Percentiles rank a stretch among this genome's conserved stretches.
phyloP scores from a whole-genome alignment of 192 early-diverging fungal species.

The Entophlyctis luteolus region DNA sequence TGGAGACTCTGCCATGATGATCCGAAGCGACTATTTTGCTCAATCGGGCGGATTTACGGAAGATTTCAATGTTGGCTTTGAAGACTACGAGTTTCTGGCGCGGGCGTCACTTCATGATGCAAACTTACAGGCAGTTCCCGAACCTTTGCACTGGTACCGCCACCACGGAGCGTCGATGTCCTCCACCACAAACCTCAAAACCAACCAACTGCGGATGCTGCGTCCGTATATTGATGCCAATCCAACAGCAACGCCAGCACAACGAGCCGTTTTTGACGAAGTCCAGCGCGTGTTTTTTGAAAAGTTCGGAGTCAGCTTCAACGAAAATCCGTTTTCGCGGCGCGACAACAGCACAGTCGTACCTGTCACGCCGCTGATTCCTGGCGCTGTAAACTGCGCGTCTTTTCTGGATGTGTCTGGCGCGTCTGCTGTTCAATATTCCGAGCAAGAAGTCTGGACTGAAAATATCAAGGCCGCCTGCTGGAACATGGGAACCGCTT shows the following conservation, averaged over 20 bases:
- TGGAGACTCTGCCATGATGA: constrained; percentile 38
- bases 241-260: background rate
- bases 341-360: constrained; percentile 7
- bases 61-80: constrained; percentile 42
- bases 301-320: constrained; percentile 16
- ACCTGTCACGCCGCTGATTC: constrained; percentile 6
- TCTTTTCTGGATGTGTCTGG: constrained; percentile 16
- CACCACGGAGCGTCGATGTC: constrained; percentile 28
- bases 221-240: constrained; percentile 24
- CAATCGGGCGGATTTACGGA: constrained; percentile 39
- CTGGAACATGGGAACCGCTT: constrained; percentile 27
- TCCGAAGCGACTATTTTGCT: constrained; percentile 37
- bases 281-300: constrained; percentile 26
- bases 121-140: constrained; percentile 36
- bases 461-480: constrained; percentile 10
- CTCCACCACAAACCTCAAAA: constrained; percentile 27
- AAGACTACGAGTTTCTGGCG: constrained; percentile 48
- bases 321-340: constrained; percentile 7
- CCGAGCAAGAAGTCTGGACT: constrained; percentile 6
- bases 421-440: background rate
- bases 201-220: constrained; percentile 37
- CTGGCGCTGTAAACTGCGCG: constrained; percentile 4
- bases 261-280: constrained; percentile 22
- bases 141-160: constrained; percentile 39
- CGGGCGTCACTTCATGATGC: constrained; percentile 22